Percentiles rank a stretch among this genome's conserved stretches.
Conservation (phyloP, 179 eudicot genomes). For the Corrigiola litoralis region DNA sequence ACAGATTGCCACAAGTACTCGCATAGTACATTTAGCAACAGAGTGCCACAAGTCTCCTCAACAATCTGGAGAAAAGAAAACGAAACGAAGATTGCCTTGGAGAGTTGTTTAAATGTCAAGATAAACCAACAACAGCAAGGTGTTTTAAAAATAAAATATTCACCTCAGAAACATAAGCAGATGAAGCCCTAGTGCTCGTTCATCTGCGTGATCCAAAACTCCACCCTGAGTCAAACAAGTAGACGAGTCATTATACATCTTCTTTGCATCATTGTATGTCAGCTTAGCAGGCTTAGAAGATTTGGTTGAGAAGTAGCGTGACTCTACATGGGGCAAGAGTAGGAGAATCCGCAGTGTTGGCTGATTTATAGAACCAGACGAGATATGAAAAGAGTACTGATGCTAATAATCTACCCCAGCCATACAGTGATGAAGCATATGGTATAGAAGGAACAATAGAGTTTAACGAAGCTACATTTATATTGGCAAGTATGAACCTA, state of each 20-base stretch:
- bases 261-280: not conserved
- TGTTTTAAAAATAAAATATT: not conserved
- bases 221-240: slow-evolving; percentile 37
- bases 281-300: too few species aligned
- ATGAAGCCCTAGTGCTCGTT: slow-evolving; percentile 62
- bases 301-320: too few species aligned
- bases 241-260: not conserved
- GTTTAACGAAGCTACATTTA: not conserved
- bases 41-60: slow-evolving; percentile 65
- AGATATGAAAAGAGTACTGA: too few species aligned
- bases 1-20: slow-evolving; percentile 62
- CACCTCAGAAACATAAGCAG: slow-evolving; percentile 80
- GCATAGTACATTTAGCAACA: slow-evolving; percentile 61
- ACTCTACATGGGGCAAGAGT: too few species aligned
- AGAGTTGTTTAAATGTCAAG: not conserved
- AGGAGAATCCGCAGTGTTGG: not conserved
- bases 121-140: not conserved
- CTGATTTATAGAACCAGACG: not conserved
- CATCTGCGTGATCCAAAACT: slow-evolving; percentile 44
- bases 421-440: not conserved
- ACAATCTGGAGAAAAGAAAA: slow-evolving; percentile 43
- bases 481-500: not conserved
- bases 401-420: not conserved
- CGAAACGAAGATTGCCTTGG: too few species aligned
- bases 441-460: not conserved